phyloP scores from a whole-genome alignment of 768 basidiomycete species.

The Peribolospora kevripleyi region DNA sequence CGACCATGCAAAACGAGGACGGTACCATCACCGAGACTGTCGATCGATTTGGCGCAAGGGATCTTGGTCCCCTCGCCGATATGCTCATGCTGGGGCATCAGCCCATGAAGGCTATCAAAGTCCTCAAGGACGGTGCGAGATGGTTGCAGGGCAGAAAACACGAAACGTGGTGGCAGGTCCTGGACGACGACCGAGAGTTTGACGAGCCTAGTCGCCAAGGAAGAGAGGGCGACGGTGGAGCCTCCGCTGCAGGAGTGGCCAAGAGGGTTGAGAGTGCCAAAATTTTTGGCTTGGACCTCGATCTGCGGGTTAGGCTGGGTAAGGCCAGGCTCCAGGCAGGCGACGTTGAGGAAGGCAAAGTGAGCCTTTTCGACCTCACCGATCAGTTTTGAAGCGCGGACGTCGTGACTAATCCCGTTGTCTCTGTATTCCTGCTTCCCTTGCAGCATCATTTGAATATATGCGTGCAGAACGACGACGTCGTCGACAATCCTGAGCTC shows the following conservation, averaged over 20 bases:
- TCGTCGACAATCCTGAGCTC: slow-evolving; percentile 48
- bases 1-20: slow-evolving; percentile 3
- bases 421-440: neutral
- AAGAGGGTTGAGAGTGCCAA: slow-evolving; percentile 9
- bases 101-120: slow-evolving; percentile 39
- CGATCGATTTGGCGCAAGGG: slow-evolving; percentile 32
- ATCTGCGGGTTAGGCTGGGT: slow-evolving; percentile 59
- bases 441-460: slow-evolving; percentile 48
- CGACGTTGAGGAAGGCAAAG: slow-evolving; percentile 57
- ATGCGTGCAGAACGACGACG: slow-evolving; percentile 39
- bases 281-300: slow-evolving; percentile 37
- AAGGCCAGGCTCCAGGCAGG: slow-evolving; percentile 59
- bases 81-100: slow-evolving; percentile 48
- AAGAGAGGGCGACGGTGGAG: slow-evolving; percentile 15
- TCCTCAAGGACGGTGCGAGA: slow-evolving; percentile 48
- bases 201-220: slow-evolving; percentile 16
- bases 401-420: neutral
- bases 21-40: slow-evolving; percentile 12
- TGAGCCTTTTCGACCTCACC: slow-evolving; percentile 17
- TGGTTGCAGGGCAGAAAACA: slow-evolving; percentile 70
- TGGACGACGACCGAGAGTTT: slow-evolving; percentile 73
- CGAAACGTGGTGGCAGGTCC: slow-evolving; percentile 54
- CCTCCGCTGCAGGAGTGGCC: slow-evolving; percentile 23
- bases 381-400: neutral
- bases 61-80: slow-evolving; percentile 66